These are phyloP conservation scores for Phytopythium delawarense DNA, from an alignment of 352 stramenopile species.

Conservation along the genomic window DNA sequence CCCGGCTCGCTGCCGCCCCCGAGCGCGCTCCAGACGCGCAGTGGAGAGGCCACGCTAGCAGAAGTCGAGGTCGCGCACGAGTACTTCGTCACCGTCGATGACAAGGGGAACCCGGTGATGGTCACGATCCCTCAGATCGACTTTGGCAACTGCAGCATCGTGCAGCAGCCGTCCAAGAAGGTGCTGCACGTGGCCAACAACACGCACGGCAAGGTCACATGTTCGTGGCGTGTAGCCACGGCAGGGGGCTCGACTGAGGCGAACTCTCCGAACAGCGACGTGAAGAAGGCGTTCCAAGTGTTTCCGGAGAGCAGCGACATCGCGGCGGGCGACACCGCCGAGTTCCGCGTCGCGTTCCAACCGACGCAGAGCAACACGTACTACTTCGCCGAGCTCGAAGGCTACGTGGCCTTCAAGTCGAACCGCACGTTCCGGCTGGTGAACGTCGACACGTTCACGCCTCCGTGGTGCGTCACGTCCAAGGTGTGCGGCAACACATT, in stretches of 20 bases:
- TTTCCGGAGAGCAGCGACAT: conserved; percentile 79
- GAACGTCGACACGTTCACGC: conserved; percentile 89
- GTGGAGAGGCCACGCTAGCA: conserved; percentile 72
- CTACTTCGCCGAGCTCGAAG: conserved; percentile 89
- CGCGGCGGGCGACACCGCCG: conserved; percentile 48
- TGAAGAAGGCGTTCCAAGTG: conserved; percentile 56
- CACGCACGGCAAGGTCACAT: conserved; percentile 85
- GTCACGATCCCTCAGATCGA: conserved; percentile 48
- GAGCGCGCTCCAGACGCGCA: conserved; percentile 69
- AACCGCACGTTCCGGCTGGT: conserved; percentile 93
- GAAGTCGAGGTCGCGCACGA: conserved; percentile 77
- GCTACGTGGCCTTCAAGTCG: conserved; percentile 88
- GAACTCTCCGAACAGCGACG: not conserved
- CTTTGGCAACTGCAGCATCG: conserved; percentile 69
- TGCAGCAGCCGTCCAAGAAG: conserved; percentile 64
- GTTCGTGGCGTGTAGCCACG: conserved; percentile 57
- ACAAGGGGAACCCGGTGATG: conserved; percentile 51
- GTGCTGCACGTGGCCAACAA: conserved; percentile 80
- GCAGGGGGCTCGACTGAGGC: conserved; percentile 10
- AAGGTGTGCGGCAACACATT: conserved; percentile 88
- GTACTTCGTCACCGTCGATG: conserved; percentile 76
- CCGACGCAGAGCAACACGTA: conserved; percentile 78
- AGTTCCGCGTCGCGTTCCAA: conserved; percentile 85
- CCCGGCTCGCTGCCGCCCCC: conserved; percentile 11
- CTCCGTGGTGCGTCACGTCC: conserved; percentile 83